Percentiles rank a stretch among this genome's conserved stretches.
Conservation (phyloP, 257 asterid genomes). For the Penstemon barbatus region DNA sequence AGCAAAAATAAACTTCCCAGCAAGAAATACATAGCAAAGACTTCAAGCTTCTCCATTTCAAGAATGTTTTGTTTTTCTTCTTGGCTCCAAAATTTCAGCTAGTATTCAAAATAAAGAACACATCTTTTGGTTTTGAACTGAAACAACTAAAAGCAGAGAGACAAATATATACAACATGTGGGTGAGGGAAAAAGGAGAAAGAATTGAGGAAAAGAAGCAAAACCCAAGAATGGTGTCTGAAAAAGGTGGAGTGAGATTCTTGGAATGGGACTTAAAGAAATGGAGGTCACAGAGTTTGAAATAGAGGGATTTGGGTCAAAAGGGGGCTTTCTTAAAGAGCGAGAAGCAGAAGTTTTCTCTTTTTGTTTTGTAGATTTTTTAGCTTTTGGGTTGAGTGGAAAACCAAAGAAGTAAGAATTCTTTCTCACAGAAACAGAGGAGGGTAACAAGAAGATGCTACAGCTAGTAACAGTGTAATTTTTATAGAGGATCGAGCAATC, state of each 20-base stretch:
- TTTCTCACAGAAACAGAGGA: conserved; percentile 33
- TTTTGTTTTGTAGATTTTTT: conserved; percentile 49
- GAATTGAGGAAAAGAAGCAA: conserved; percentile 35
- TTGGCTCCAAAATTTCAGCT: conserved; percentile 17
- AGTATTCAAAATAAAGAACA: conserved; percentile 31
- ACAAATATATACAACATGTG: conserved; percentile 26
- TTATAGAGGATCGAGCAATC: conserved; percentile 11
- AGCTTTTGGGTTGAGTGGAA: conserved; percentile 34
- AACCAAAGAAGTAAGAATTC: conserved; percentile 26
- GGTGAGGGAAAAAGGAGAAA: conserved; percentile 22
- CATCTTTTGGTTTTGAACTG: conserved; percentile 28
- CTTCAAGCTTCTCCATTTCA: conserved; percentile 49
- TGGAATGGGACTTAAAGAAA: conserved; percentile 40
- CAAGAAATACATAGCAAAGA: conserved; percentile 34
- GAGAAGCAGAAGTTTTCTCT: conserved; percentile 46
- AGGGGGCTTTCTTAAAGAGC: conserved; percentile 34
- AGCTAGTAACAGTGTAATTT: neutral
- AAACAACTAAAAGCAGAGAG: conserved; percentile 35
- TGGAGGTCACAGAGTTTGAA: conserved; percentile 56
- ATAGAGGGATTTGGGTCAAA: conserved; percentile 42
- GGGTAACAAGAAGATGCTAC: conserved; percentile 16
- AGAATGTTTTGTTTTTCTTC: conserved; percentile 11
- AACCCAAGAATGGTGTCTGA: conserved; percentile 57
- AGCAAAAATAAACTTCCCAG: conserved; percentile 38
- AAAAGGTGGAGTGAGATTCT: conserved; percentile 51